Percentiles rank a stretch among this genome's conserved stretches.
Evolutionary conservation across 1,284 basidiomycete genomes (phyloP).

Genomic region (Ustilago cynodontis): DNA sequence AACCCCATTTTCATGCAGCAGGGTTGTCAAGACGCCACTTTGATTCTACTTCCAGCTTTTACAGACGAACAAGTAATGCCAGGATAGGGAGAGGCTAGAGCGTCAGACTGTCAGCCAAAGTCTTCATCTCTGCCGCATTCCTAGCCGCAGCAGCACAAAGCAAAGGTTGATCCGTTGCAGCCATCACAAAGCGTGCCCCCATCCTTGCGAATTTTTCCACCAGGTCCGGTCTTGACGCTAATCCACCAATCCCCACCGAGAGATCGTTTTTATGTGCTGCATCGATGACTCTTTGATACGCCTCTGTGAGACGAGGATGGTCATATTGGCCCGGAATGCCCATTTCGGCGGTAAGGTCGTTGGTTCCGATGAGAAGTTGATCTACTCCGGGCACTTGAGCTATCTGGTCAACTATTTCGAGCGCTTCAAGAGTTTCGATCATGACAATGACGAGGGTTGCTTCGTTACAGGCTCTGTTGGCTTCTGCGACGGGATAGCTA

Average conservation of each 20-base stretch:
- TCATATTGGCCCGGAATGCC: conserved; percentile 9
- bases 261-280: background rate
- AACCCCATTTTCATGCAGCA: too few relatives aligned
- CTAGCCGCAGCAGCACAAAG: conserved; percentile 3
- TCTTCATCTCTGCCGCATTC: conserved; percentile 12
- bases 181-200: conserved; percentile 12
- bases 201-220: conserved; percentile 5
- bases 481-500: background rate
- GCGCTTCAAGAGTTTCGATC: conserved; percentile 10
- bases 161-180: conserved; percentile 5
- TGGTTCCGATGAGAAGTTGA: conserved; percentile 8
- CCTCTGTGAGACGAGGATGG: conserved; percentile 6
- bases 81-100: background rate
- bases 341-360: conserved; percentile 10
- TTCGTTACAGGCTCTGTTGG: conserved; percentile 12
- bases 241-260: conserved; percentile 10
- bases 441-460: conserved; percentile 13
- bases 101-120: background rate
- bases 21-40: too few relatives aligned
- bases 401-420: conserved; percentile 8
- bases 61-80: too few relatives aligned
- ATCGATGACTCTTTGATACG: conserved; percentile 7
- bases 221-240: conserved; percentile 4
- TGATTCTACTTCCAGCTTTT: too few relatives aligned
- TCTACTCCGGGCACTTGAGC: conserved; percentile 8